phyloP scores from a whole-genome alignment of 257 asterid species.

The Nicotiana otophora region DNA sequence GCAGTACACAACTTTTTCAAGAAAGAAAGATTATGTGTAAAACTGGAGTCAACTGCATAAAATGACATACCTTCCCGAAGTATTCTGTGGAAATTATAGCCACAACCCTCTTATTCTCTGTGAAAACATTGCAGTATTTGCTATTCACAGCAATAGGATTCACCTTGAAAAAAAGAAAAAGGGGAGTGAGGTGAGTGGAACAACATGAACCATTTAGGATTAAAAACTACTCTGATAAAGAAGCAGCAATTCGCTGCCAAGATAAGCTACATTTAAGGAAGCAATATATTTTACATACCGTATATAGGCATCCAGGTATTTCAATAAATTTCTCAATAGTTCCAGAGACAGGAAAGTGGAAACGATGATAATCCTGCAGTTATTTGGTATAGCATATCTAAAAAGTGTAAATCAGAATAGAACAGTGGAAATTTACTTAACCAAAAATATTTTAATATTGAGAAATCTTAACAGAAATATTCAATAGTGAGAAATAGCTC shows the following conservation, averaged over 20 bases:
- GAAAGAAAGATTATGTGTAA: neutral
- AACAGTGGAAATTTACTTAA: neutral
- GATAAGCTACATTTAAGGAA: neutral
- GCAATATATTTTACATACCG: conserved; percentile 43
- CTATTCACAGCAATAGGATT: conserved; percentile 99
- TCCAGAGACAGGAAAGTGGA: conserved; percentile 95
- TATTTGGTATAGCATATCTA: neutral
- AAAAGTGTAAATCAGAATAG: neutral
- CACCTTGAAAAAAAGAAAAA: conserved; percentile 46
- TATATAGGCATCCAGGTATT: conserved; percentile 91
- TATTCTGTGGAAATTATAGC: conserved; percentile 72
- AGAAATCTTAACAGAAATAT: conserved; percentile 6
- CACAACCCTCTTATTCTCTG: conserved; percentile 89
- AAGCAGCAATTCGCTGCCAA: neutral
- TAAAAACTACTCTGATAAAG: conserved; percentile 15
- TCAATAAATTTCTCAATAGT: conserved; percentile 69
- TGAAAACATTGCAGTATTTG: conserved; percentile 97
- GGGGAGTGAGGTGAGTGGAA: neutral
- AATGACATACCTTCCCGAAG: conserved; percentile 84
- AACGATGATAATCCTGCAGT: conserved; percentile 94
- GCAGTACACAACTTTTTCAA: neutral
- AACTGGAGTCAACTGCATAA: neutral
- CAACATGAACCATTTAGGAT: conserved; percentile 23
- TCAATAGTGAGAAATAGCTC: neutral
- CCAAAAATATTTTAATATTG: neutral